These are phyloP conservation scores for Cladosporium sp. DNA, from an alignment of 2,329 filamentous ascomycete species.

Conservation along the genomic window DNA sequence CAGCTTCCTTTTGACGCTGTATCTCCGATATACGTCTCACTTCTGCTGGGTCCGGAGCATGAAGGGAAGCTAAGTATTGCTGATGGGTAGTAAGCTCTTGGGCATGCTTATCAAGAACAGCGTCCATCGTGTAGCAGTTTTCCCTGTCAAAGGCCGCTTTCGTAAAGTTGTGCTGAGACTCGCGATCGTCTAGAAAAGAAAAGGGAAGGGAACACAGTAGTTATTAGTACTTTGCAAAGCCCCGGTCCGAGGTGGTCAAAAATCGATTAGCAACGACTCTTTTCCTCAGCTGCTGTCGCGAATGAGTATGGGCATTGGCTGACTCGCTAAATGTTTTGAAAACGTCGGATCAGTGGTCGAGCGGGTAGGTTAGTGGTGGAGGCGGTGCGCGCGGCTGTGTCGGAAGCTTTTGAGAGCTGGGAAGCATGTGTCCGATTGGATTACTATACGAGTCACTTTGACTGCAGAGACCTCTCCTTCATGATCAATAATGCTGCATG, in stretches of 20 bases:
- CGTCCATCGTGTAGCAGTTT: background rate
- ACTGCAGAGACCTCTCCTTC: too few species aligned
- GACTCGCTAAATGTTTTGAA: background rate
- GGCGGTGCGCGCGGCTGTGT: constrained; percentile 3
- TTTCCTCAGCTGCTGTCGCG: background rate
- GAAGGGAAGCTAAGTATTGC: constrained; percentile 24
- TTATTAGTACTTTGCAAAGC: background rate
- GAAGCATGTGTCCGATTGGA: background rate
- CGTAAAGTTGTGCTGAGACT: background rate
- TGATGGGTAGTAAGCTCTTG: constrained; percentile 15
- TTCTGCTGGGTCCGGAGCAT: constrained; percentile 18
- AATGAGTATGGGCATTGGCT: background rate
- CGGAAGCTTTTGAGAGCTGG: background rate
- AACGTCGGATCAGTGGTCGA: background rate
- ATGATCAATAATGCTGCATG: too few species aligned
- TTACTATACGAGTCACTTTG: background rate
- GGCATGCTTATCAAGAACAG: background rate
- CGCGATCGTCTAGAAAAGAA: background rate
- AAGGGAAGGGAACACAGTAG: background rate
- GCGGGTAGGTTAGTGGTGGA: background rate
- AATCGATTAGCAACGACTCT: too few species aligned
- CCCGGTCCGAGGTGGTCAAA: too few species aligned
- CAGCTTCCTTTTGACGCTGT: constrained; percentile 23
- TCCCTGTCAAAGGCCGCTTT: too few species aligned
- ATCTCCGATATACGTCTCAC: constrained; percentile 22